Percentiles rank a stretch among this genome's conserved stretches.
These are phyloP conservation scores for Tremellales sp. DNA, from an alignment of 1,284 basidiomycete species.

Conservation along the genomic window DNA sequence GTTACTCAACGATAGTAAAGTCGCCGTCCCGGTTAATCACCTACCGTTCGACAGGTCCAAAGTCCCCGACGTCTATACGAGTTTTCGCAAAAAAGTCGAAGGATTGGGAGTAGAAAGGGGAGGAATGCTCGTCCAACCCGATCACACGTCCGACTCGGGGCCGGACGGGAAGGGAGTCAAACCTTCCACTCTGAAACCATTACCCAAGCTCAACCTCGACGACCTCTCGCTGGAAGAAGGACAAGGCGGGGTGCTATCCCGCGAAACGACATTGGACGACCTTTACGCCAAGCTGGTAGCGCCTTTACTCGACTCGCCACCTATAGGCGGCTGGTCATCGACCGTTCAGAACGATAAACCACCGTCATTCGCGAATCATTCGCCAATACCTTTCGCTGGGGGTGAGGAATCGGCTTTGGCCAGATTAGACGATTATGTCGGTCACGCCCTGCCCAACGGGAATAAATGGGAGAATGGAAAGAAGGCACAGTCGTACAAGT, in stretches of 20 bases:
- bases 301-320: constrained; percentile 30
- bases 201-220: constrained; percentile 19
- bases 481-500: constrained; percentile 51
- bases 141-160: constrained; percentile 21
- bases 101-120: constrained; percentile 43
- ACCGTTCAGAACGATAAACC: constrained; percentile 2
- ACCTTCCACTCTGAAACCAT: constrained; percentile 34
- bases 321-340: constrained; percentile 28
- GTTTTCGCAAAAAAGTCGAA: constrained; percentile 53
- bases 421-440: constrained; percentile 50
- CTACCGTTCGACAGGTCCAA: constrained; percentile 48
- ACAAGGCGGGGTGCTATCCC: constrained; percentile 15
- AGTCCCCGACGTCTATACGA: constrained; percentile 53
- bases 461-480: constrained; percentile 36
- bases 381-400: constrained; percentile 51
- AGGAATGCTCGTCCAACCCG: constrained; percentile 40
- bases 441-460: constrained; percentile 22
- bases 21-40: constrained; percentile 47
- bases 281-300: constrained; percentile 28
- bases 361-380: constrained; percentile 16
- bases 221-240: constrained; percentile 2
- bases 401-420: constrained; percentile 48
- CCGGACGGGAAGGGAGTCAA: constrained; percentile 4
- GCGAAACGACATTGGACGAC: constrained; percentile 10
- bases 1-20: constrained; percentile 38